Evolutionary conservation across 176 grass and related monocot species (phyloP).

Genomic region (Oryza punctata): DNA sequence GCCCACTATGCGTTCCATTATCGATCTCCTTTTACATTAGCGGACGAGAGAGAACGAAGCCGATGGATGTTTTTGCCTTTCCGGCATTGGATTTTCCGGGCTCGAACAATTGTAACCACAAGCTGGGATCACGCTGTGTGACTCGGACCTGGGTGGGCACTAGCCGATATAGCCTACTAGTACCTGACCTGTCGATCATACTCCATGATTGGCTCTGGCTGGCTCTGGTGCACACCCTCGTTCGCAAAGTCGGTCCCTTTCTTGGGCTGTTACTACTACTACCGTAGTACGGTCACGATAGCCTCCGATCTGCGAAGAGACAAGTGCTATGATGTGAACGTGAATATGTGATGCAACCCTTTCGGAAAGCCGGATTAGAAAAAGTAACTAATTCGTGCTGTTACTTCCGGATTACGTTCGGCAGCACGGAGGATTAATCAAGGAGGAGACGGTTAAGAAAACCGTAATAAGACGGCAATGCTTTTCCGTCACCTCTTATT

Average conservation of each 20-base stretch:
- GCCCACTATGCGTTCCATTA: not conserved
- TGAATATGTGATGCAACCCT: not conserved
- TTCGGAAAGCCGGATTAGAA: not conserved
- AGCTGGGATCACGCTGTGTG: not conserved
- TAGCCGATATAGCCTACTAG: not conserved
- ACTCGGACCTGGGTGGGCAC: not conserved
- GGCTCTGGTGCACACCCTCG: not conserved
- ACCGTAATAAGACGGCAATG: not conserved
- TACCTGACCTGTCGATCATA: conserved; percentile 26
- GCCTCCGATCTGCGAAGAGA: not conserved
- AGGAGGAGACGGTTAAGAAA: not conserved
- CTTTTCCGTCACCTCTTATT: not conserved
- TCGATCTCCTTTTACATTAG: not conserved
- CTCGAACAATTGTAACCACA: not conserved
- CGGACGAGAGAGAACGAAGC: not conserved
- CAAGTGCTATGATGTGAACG: not conserved
- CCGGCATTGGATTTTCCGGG: not conserved
- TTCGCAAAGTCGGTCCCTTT: not conserved
- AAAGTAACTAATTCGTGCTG: not conserved
- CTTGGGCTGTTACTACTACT: not conserved
- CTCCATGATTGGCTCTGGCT: not conserved
- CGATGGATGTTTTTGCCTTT: not conserved
- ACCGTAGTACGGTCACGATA: not conserved
- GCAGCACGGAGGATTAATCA: not conserved
- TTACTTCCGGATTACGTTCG: not conserved